Percentiles rank a stretch among this genome's conserved stretches.
Conservation (phyloP, 1,284 basidiomycete species). For the Porodaedalea pini region DNA sequence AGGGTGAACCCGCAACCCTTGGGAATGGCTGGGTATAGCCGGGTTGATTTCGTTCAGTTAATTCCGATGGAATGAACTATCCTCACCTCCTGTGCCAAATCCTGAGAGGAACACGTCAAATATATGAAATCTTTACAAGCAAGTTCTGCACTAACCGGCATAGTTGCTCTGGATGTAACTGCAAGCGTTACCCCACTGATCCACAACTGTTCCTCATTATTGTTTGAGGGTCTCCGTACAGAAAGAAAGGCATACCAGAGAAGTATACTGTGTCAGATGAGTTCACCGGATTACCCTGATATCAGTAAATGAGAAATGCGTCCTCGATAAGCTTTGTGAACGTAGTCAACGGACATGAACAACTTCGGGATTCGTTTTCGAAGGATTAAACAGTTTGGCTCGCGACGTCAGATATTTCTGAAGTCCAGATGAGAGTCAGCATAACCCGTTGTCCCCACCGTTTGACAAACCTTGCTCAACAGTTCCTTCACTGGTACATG, state of each 20-base stretch:
- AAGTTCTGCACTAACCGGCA: conserved; percentile 47
- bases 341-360: conserved; percentile 51
- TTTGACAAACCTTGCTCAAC: conserved; percentile 64
- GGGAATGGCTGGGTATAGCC: conserved; percentile 62
- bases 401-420: conserved; percentile 79
- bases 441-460: neutral
- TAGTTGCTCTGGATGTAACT: conserved; percentile 95
- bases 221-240: conserved; percentile 7
- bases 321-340: neutral
- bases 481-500: conserved; percentile 76
- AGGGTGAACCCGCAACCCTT: conserved; percentile 93
- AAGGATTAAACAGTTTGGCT: conserved; percentile 76
- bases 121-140: neutral
- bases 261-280: conserved; percentile 95
- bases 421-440: neutral
- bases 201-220: conserved; percentile 51
- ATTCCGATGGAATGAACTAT: neutral
- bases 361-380: conserved; percentile 61
- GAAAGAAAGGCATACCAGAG: conserved; percentile 46
- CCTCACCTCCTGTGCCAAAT: conserved; percentile 70
- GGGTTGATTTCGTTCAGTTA: conserved; percentile 11
- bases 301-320: conserved; percentile 2
- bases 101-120: conserved; percentile 36
- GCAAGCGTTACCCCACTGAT: conserved; percentile 90
- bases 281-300: conserved; percentile 71